Base-by-base conservation (phyloP, 192 early-diverging fungal genomes). In the Coemansia sp. region DNA sequence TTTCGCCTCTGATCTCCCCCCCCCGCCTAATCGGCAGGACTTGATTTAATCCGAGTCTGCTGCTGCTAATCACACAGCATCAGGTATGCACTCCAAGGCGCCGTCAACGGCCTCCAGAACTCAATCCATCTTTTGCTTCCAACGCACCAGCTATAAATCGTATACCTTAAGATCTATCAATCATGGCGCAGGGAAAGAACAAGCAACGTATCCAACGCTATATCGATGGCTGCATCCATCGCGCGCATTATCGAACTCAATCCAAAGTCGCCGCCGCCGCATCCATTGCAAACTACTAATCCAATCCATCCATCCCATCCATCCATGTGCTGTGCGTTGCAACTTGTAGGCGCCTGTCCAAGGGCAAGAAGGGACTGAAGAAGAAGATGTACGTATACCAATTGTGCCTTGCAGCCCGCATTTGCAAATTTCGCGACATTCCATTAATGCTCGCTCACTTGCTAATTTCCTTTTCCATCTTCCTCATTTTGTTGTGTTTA, bases 331-430 rank as follows among this genome's bases (percentile, higher is more conserved):
- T 29, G 9, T 43, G n/a, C n/a, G 56, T 31, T 5, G 36, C 15
- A 47, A 24, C 2, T 4, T 82, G 74, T 85, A 95, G 91, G 92
- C 93, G 95, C 85, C 88, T 97, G 71, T 95, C 94, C 76, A 97
- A 97, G 88, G 95, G 95, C 78, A 97, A 96, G 88, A 97, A 97
- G 93, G 95, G 94, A 73, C 86, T 95, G 74, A 97, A 97, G 93
- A 97, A 97, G 94, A 97, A 94, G 91, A 89, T 92, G 73, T 80
- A 80, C 74, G 77, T 88, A 91, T 83, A n/a, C n/a, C n/a, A n/a
- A n/a, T n/a, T n/a, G n/a, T n/a, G n/a, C n/a, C n/a, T n/a, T n/a
- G n/a, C n/a, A n/a, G n/a, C n/a, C n/a, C n/a, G n/a, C n/a, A n/a
- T n/a, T n/a, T n/a, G n/a, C n/a, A n/a, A n/a, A n/a, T n/a, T n/a